These are phyloP conservation scores for Rhodocollybia butyracea DNA, from an alignment of 768 basidiomycete species.

Conservation along the genomic window DNA sequence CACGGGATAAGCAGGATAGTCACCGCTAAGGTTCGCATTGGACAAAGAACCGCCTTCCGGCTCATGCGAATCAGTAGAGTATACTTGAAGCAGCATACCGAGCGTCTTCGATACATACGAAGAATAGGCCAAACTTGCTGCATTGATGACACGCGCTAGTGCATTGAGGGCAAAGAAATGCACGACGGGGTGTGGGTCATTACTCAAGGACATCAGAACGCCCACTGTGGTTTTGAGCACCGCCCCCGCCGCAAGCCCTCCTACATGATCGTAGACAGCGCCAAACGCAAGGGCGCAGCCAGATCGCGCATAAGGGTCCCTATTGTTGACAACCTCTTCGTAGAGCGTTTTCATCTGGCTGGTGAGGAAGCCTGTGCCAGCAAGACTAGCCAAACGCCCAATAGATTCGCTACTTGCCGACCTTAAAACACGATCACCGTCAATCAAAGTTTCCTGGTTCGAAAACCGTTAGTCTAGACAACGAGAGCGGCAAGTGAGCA, in stretches of 20 bases:
- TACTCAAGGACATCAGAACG: constrained; percentile 90
- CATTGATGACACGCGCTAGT: constrained; percentile 81
- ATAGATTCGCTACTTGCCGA: constrained; percentile 83
- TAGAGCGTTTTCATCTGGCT: constrained; percentile 87
- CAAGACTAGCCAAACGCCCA: constrained; percentile 80
- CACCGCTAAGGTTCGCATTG: constrained; percentile 84
- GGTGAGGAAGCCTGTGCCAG: constrained; percentile 81
- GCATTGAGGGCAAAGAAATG: constrained; percentile 92
- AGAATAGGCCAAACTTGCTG: constrained; percentile 88
- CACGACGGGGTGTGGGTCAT: constrained; percentile 94
- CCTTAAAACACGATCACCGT: constrained; percentile 75
- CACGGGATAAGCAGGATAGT: constrained; percentile 88
- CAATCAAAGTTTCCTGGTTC: constrained; percentile 71
- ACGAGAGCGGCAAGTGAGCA: constrained; percentile 12
- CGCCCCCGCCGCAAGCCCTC: constrained; percentile 91
- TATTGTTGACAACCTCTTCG: constrained; percentile 91
- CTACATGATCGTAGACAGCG: constrained; percentile 87
- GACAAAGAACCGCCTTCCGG: constrained; percentile 82
- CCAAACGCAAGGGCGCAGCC: constrained; percentile 94
- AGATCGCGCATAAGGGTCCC: constrained; percentile 87
- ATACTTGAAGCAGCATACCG: constrained; percentile 87
- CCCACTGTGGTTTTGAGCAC: constrained; percentile 94
- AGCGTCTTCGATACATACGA: constrained; percentile 87
- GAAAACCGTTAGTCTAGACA: background rate
- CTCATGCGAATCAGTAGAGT: constrained; percentile 88